Evolutionary conservation across 1,139 yeast species (phyloP).

Genomic region (Schwanniomyces etchellsii): DNA sequence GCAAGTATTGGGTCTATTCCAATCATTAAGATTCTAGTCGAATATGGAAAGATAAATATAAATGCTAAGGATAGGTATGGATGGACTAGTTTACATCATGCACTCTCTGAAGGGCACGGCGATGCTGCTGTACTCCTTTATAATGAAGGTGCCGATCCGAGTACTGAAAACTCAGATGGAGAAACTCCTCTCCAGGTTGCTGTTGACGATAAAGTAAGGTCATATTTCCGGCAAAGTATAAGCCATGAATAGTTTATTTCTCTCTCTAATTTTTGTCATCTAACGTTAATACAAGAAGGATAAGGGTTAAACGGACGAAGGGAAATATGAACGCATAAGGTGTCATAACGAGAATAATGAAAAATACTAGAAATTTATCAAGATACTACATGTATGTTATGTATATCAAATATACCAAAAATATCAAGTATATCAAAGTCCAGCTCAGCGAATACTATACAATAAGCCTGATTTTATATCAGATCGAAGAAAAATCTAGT

Average conservation of each 20-base stretch:
- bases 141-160: constrained; percentile 62
- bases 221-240: constrained; percentile 3
- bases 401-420: neutral
- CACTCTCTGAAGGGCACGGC: constrained; percentile 86
- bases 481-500: constrained; percentile 21
- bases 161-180: constrained; percentile 45
- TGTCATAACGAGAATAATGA: too few species aligned
- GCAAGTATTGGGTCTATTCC: constrained; percentile 68
- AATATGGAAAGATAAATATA: constrained; percentile 55
- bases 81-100: constrained; percentile 88
- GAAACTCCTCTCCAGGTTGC: constrained; percentile 57
- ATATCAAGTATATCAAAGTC: constrained; percentile 1
- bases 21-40: constrained; percentile 42
- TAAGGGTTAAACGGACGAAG: too few species aligned
- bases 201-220: constrained; percentile 49
- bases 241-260: neutral
- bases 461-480: neutral
- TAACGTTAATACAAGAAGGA: neutral
- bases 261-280: neutral
- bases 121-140: constrained; percentile 65
- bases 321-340: too few species aligned
- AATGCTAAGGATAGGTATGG: constrained; percentile 68
- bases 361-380: too few species aligned
- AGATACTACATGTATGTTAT: neutral
- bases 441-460: neutral